Evolutionary conservation across 2,329 filamentous ascomycete genomes (phyloP).

Genomic region (Phaeosphaeria sp.): DNA sequence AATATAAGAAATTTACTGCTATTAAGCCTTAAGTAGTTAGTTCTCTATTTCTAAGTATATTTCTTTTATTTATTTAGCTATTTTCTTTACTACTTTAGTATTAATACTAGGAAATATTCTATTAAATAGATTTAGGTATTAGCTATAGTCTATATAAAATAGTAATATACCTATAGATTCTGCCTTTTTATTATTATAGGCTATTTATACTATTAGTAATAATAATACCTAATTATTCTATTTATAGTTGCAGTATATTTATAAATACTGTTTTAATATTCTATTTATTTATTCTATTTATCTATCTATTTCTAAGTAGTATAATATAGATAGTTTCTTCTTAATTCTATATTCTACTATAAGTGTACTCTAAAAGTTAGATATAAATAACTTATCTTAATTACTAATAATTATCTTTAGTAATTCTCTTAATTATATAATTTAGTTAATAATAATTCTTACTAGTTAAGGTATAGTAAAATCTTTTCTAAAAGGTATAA

Average conservation of each 20-base stretch:
- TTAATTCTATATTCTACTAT: not conserved
- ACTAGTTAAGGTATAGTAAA: not conserved
- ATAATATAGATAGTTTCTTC: not conserved
- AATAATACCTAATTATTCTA: not conserved
- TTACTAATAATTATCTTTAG: slow-evolving; percentile 6
- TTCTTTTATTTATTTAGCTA: slow-evolving; percentile 7
- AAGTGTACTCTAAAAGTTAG: not conserved
- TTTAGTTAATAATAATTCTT: not conserved
- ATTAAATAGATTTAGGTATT: slow-evolving; percentile 16
- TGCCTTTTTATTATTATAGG: slow-evolving; percentile 9
- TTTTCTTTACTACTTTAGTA: not conserved
- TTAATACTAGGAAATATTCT: slow-evolving; percentile 4
- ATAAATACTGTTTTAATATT: slow-evolving; percentile 1
- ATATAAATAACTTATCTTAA: slow-evolving; percentile 3
- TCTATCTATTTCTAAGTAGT: slow-evolving; percentile 3
- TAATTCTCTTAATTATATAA: not conserved
- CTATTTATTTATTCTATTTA: slow-evolving; percentile 3
- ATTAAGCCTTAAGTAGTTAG: slow-evolving; percentile 4
- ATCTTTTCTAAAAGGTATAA: slow-evolving; percentile 4
- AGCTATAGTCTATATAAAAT: slow-evolving; percentile 6
- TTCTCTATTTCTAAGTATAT: slow-evolving; percentile 3
- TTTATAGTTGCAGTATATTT: not conserved
- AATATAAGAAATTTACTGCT: slow-evolving; percentile 6
- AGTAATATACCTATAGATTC: slow-evolving; percentile 5
- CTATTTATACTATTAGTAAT: slow-evolving; percentile 7